phyloP scores from a whole-genome alignment of 176 grass and related monocot species.

The Miscanthus lutarioriparius region DNA sequence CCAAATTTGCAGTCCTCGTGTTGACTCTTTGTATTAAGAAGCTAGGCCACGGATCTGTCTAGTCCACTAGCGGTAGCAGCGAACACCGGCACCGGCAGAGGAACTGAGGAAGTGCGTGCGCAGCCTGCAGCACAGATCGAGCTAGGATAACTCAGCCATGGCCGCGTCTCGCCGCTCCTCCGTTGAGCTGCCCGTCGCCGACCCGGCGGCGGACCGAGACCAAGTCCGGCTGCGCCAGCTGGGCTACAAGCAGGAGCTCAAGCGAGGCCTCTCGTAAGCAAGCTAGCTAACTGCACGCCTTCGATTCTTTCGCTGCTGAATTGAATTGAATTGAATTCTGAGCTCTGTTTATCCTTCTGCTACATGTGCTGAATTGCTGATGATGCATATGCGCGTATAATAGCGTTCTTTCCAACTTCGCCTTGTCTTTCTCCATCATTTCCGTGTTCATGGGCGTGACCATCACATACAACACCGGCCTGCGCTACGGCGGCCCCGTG shows the following conservation, averaged over 20 bases:
- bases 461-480: slow-evolving; percentile 61
- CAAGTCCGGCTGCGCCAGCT: slow-evolving; percentile 44
- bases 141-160: neutral
- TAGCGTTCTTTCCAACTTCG: slow-evolving; percentile 25
- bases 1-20: neutral
- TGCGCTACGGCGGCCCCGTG: slow-evolving; percentile 62
- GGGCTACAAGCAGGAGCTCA: slow-evolving; percentile 16
- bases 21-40: neutral
- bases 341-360: neutral
- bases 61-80: neutral
- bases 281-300: neutral
- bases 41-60: neutral
- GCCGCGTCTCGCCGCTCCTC: neutral
- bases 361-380: neutral
- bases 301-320: neutral
- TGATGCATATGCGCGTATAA: neutral
- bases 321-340: neutral
- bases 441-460: slow-evolving; percentile 62
- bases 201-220: slow-evolving; percentile 13
- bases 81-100: no score
- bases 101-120: neutral
- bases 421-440: slow-evolving; percentile 62
- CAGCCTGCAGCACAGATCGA: neutral
- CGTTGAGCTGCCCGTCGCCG: neutral
- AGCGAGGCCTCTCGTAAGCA: slow-evolving; percentile 8